These are phyloP conservation scores for Fusarium temperatum DNA, from an alignment of 2,329 filamentous ascomycete species.

Conservation along the genomic window DNA sequence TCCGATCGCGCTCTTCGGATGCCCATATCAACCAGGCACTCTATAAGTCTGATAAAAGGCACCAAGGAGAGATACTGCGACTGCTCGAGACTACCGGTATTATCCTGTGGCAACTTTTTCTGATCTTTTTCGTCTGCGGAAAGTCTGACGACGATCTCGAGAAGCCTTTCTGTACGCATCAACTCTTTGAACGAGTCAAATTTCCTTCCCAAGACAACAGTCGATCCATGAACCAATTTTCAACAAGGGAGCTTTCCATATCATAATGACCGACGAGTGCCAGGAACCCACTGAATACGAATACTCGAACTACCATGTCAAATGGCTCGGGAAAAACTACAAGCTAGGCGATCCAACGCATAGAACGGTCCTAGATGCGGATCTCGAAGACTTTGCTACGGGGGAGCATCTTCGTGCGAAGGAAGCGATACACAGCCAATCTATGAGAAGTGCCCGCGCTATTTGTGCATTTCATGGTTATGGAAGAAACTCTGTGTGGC, in stretches of 20 bases:
- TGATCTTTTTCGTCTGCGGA: neutral
- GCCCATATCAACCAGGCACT: neutral
- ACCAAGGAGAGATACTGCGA: neutral
- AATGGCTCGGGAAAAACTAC: slow-evolving; percentile 1
- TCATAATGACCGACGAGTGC: neutral
- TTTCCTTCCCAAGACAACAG: neutral
- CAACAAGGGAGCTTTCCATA: neutral
- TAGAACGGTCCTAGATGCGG: neutral
- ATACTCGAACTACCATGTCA: neutral
- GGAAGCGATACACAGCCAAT: neutral
- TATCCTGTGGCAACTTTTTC: neutral
- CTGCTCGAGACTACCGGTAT: neutral
- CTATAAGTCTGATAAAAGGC: neutral
- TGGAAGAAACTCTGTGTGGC: slow-evolving; percentile 19
- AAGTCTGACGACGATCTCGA: neutral
- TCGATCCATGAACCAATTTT: neutral
- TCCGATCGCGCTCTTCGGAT: neutral
- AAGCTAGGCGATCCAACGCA: neutral
- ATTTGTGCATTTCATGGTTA: neutral
- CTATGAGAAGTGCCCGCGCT: neutral
- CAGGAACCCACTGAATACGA: neutral
- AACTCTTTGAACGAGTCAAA: neutral
- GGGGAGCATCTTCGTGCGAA: neutral
- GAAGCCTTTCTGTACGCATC: neutral
- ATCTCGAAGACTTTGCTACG: neutral